Conservation (phyloP, 129 eudicot species). For the Flaveria robusta region DNA sequence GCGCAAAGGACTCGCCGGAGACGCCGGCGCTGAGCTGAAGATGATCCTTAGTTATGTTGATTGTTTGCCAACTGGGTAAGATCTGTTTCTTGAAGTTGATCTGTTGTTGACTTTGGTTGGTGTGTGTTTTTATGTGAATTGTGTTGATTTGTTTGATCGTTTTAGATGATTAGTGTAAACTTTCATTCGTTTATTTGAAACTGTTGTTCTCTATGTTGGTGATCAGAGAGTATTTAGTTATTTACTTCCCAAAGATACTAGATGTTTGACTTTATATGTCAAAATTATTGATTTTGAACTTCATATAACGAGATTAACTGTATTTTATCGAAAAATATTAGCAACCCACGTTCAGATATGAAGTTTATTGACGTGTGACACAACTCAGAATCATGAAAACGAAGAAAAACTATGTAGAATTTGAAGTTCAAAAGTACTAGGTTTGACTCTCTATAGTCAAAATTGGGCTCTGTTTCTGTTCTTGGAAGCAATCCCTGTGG, state of each 20-base stretch:
- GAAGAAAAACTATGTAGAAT: not conserved
- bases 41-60: constrained; percentile 87
- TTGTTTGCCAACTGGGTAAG: constrained; percentile 78
- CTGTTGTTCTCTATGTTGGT: not conserved
- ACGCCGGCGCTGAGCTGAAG: constrained; percentile 74
- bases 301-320: not conserved
- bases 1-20: constrained; percentile 74
- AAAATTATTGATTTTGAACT: not conserved
- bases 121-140: not conserved
- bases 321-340: not conserved
- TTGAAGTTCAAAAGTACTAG: not conserved
- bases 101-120: constrained; percentile 12
- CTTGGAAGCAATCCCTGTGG: not conserved
- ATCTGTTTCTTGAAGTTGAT: not conserved
- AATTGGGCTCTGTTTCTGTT: not conserved
- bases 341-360: not conserved
- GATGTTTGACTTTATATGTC: constrained; percentile 8
- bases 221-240: not conserved
- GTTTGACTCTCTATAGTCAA: constrained; percentile 21
- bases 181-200: not conserved
- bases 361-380: not conserved
- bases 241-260: not conserved
- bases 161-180: not conserved
- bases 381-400: not conserved
- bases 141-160: not conserved